phyloP scores from a whole-genome alignment of 2,329 filamentous ascomycete genomes.

The Cytospora leucostoma region DNA sequence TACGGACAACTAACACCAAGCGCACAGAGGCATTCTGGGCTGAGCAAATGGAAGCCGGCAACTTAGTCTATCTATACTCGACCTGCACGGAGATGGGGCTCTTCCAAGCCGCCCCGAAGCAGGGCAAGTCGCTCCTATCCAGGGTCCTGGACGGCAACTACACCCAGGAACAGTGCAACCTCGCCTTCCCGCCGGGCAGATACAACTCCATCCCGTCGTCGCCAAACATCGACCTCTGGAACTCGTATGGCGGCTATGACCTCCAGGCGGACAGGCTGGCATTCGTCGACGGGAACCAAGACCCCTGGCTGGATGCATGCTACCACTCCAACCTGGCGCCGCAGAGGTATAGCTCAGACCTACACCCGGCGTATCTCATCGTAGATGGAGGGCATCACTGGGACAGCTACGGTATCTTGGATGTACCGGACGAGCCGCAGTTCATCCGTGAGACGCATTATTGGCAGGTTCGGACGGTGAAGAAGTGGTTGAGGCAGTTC shows the following conservation, averaged over 20 bases:
- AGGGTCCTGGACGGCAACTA: conserved; percentile 50
- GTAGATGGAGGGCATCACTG: conserved; percentile 54
- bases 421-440: conserved; percentile 48
- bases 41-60: conserved; percentile 41
- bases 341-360: conserved; percentile 41
- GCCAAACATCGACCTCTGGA: conserved; percentile 45
- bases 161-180: conserved; percentile 57
- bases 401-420: conserved; percentile 45
- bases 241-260: conserved; percentile 50
- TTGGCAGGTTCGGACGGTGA: conserved; percentile 55
- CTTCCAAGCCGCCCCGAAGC: conserved; percentile 49
- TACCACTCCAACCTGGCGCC: conserved; percentile 50
- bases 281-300: conserved; percentile 53
- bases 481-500: conserved; percentile 44
- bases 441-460: conserved; percentile 53
- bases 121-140: conserved; percentile 49
- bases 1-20: no score
- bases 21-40: conserved; percentile 45
- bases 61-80: conserved; percentile 52
- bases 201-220: conserved; percentile 47
- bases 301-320: conserved; percentile 55
- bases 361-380: conserved; percentile 52
- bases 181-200: conserved; percentile 51
- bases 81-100: conserved; percentile 51
- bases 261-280: conserved; percentile 49